Conservation (phyloP, 192 early-diverging fungal species). For the Podila epigama region DNA sequence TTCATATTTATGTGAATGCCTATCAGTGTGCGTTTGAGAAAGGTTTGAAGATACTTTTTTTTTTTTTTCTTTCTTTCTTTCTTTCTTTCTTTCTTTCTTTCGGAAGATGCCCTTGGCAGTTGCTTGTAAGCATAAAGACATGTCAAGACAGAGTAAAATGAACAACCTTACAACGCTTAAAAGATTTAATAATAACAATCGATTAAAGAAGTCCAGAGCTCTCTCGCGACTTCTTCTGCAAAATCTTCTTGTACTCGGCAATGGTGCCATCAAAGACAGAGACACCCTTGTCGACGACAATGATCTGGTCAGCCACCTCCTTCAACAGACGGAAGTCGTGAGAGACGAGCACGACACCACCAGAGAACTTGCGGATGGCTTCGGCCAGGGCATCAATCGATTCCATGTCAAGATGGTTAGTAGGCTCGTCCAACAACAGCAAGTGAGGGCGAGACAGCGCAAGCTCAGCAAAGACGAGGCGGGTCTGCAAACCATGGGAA, state of each 20-base stretch:
- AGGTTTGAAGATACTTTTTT: not conserved
- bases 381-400: slow-evolving; percentile 96
- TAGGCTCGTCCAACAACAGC: slow-evolving; percentile 98
- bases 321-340: slow-evolving; percentile 99
- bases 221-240: slow-evolving; percentile 58
- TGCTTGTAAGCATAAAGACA: too few relatives aligned
- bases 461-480: slow-evolving; percentile 96
- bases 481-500: slow-evolving; percentile 94
- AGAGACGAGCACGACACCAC: slow-evolving; percentile 97
- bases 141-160: too few relatives aligned
- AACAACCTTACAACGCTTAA: too few relatives aligned
- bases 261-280: slow-evolving; percentile 85
- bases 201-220: not conserved
- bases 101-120: too few relatives aligned
- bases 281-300: slow-evolving; percentile 86
- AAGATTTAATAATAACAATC: too few relatives aligned
- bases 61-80: not conserved
- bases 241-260: slow-evolving; percentile 88
- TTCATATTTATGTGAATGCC: too few relatives aligned
- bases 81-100: too few relatives aligned
- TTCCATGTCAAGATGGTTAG: slow-evolving; percentile 94
- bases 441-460: slow-evolving; percentile 91
- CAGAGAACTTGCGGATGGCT: slow-evolving; percentile 94
- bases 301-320: slow-evolving; percentile 94
- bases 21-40: not conserved